These are phyloP conservation scores for Cytospora leucostoma DNA, from an alignment of 2,329 filamentous ascomycete species.

Conservation along the genomic window DNA sequence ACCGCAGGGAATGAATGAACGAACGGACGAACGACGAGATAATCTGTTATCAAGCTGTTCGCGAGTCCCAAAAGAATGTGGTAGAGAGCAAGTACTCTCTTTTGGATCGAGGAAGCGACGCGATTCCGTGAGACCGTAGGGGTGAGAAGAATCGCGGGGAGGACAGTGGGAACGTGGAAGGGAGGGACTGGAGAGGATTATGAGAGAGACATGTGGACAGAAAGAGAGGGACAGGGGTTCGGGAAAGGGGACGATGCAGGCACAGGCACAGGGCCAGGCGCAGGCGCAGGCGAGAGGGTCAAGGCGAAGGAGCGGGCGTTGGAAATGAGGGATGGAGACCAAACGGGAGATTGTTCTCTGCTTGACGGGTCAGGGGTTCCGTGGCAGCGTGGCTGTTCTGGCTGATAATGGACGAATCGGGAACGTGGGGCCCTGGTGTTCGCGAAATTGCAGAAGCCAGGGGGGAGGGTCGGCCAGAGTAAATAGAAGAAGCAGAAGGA, in stretches of 20 bases:
- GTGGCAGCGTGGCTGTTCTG: conserved; percentile 13
- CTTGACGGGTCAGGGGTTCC: conserved; percentile 22
- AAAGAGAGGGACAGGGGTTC: conserved; percentile 14
- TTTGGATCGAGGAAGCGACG: conserved; percentile 48
- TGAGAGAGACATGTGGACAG: conserved; percentile 18
- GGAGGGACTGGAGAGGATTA: conserved; percentile 28
- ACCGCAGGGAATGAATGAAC: conserved; percentile 13
- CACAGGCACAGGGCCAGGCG: conserved; percentile 18
- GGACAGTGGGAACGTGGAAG: conserved; percentile 33
- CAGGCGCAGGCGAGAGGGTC: conserved; percentile 15
- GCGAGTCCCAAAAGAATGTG: conserved; percentile 54
- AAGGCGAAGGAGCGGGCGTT: conserved; percentile 24
- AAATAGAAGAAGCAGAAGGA: neutral
- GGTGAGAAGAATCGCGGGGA: conserved; percentile 31
- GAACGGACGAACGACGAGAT: conserved; percentile 27
- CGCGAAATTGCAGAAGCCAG: conserved; percentile 32
- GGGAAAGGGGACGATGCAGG: conserved; percentile 17
- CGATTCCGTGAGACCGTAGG: conserved; percentile 33
- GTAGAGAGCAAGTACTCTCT: conserved; percentile 55
- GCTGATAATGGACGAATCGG: conserved; percentile 21
- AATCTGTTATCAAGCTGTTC: conserved; percentile 23
- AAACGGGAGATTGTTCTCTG: conserved; percentile 25
- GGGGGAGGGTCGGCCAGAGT: conserved; percentile 24
- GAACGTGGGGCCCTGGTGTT: conserved; percentile 23
- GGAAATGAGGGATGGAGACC: conserved; percentile 28